Base-by-base conservation (phyloP, 2,329 filamentous ascomycete species). In the Aureobasidium sp. region DNA sequence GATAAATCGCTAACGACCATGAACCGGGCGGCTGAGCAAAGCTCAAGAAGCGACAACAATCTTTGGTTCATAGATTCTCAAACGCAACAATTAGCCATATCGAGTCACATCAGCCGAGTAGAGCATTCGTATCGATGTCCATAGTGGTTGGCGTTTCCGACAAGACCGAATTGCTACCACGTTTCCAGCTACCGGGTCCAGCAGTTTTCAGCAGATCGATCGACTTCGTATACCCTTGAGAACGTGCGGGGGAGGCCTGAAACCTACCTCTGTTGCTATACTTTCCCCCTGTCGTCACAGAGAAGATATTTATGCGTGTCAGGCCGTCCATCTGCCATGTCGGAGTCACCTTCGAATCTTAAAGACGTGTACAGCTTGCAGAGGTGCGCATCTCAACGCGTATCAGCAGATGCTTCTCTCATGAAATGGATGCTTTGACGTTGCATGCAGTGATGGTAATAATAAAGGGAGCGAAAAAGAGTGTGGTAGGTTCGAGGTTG, bases 161-260 rank as follows among this genome's bases (percentile, higher is more conserved):
- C 31, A 25, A 4, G 12, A 25, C 29, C 14, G 22, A 25, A 8
- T 3, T 34, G 52, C 34, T 27, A 39, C 29, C 9, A 34, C 34
- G 39, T n/a, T 31, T 31, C 55, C 55, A 22, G 42, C 3, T 58
- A 47, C 42, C 20, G 8, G 42, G 12, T 47, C 27, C 22, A 44
- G 17, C 25, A 25, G 8, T 34, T 3, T 0, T 3, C 20, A 5
- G 2, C 11, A 34, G 3, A 2, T n/a, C 17, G 47, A 49, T 49
- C 17, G 15, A 9, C 3, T 3, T 2, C 5, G 25, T 34, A 20
- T 7, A 34, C 0, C 4, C 29, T 5, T 6, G 7, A 25, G 42
- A 47, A 58, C 41, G 36, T 31, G 31, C 51, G 20, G 52, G 36
- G 52, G 52, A 56, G 52, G 52, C 52, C 52, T 56, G 39, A 56